phyloP scores from a whole-genome alignment of 495 filamentous ascomycete genomes.

The Letharia lupina region DNA sequence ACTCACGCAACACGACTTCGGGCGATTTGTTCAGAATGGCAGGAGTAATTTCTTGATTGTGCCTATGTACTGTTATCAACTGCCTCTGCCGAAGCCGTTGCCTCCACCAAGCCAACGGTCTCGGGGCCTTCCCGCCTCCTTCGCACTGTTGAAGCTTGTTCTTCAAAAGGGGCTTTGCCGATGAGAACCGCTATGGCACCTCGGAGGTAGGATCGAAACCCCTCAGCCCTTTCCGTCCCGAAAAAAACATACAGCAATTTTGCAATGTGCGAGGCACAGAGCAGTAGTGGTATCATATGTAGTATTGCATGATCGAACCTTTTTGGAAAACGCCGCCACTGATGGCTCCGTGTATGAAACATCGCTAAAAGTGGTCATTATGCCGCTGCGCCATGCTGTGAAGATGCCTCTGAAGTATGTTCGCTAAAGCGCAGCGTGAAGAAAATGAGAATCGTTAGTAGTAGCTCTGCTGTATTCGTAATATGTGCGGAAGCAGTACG shows the following conservation, averaged over 20 bases:
- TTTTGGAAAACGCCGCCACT: conserved; percentile 3
- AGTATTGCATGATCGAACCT: neutral
- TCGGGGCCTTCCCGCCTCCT: neutral
- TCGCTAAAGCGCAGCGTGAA: conserved; percentile 3
- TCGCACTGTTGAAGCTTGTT: conserved; percentile 7
- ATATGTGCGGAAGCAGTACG: neutral
- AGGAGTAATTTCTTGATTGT: neutral
- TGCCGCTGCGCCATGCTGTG: conserved; percentile 3
- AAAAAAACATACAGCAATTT: conserved; percentile 8
- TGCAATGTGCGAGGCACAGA: conserved; percentile 20
- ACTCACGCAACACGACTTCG: neutral
- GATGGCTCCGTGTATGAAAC: conserved; percentile 4
- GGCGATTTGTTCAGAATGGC: neutral
- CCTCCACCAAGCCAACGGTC: conserved; percentile 4
- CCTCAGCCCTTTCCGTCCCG: neutral
- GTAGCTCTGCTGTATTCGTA: conserved; percentile 4
- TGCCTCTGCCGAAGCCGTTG: neutral
- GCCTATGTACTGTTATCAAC: conserved; percentile 2
- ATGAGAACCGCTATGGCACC: neutral
- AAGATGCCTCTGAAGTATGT: neutral
- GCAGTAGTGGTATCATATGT: conserved; percentile 24
- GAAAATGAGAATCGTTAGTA: conserved; percentile 11
- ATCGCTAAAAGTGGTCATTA: neutral
- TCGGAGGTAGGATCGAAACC: neutral
- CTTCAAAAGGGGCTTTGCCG: neutral